Conservation (phyloP, 169 alveolate species). For the Plasmodium relictum region DNA sequence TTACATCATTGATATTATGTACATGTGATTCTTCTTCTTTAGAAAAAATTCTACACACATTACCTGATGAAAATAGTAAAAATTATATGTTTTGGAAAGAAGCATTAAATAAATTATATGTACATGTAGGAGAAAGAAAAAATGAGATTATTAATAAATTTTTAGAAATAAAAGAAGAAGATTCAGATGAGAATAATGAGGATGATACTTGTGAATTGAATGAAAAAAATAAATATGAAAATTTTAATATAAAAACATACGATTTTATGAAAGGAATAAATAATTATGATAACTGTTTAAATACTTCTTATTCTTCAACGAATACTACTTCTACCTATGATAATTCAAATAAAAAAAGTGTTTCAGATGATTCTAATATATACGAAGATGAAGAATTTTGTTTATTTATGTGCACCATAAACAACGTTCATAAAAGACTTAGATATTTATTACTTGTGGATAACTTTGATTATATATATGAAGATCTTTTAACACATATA, state of each 20-base stretch:
- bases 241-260: constrained; percentile 26
- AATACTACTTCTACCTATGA: background rate
- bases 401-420: constrained; percentile 50
- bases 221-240: constrained; percentile 21
- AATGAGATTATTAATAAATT: constrained; percentile 16
- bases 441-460: constrained; percentile 61
- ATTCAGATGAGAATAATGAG: background rate
- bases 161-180: constrained; percentile 5
- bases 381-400: constrained; percentile 76
- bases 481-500: constrained; percentile 54
- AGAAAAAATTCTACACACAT: constrained; percentile 64
- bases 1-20: constrained; percentile 46
- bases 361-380: background rate
- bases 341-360: background rate
- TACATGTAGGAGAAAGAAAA: constrained; percentile 22
- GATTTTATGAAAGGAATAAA: constrained; percentile 65
- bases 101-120: constrained; percentile 22
- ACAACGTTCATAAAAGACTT: constrained; percentile 47
- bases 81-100: constrained; percentile 51
- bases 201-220: background rate
- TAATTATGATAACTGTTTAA: constrained; percentile 14
- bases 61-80: constrained; percentile 69
- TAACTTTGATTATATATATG: constrained; percentile 66
- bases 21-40: constrained; percentile 72
- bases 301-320: background rate